Conservation (phyloP, 2,329 filamentous ascomycete genomes). For the Septoria petroselini region DNA sequence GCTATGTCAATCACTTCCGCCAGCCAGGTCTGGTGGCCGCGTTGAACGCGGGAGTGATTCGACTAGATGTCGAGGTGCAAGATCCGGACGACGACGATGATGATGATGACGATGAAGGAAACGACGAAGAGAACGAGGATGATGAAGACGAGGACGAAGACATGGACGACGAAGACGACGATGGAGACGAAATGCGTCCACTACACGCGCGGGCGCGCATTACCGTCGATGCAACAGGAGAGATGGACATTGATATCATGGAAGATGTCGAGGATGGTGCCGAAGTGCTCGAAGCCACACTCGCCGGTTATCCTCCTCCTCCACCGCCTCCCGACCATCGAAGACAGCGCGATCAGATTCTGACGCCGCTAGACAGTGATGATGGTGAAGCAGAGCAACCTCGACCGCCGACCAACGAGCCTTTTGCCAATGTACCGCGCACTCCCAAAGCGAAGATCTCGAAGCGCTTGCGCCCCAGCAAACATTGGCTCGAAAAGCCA, state of each 20-base stretch:
- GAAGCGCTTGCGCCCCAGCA: constrained; percentile 61
- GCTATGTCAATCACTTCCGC: constrained; percentile 36
- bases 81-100: constrained; percentile 49
- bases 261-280: constrained; percentile 60
- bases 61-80: constrained; percentile 30
- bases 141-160: constrained; percentile 23
- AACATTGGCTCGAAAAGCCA: constrained; percentile 85
- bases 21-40: constrained; percentile 21
- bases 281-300: constrained; percentile 72
- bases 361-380: constrained; percentile 36
- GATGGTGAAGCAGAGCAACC: constrained; percentile 50
- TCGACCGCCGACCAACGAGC: constrained; percentile 26
- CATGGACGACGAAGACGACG: constrained; percentile 31
- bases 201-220: constrained; percentile 11
- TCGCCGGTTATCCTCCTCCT: constrained; percentile 70
- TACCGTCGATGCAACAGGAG: constrained; percentile 38
- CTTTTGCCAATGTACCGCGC: constrained; percentile 65
- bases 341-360: constrained; percentile 25
- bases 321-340: constrained; percentile 52
- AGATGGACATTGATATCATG: constrained; percentile 50
- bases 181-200: constrained; percentile 47
- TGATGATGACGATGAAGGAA: constrained; percentile 46
- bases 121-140: constrained; percentile 43
- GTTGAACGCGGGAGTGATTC: constrained; percentile 24
- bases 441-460: constrained; percentile 60